These are phyloP conservation scores for Paramyrothecium roridum DNA, from an alignment of 2,329 filamentous ascomycete genomes.

Conservation along the genomic window DNA sequence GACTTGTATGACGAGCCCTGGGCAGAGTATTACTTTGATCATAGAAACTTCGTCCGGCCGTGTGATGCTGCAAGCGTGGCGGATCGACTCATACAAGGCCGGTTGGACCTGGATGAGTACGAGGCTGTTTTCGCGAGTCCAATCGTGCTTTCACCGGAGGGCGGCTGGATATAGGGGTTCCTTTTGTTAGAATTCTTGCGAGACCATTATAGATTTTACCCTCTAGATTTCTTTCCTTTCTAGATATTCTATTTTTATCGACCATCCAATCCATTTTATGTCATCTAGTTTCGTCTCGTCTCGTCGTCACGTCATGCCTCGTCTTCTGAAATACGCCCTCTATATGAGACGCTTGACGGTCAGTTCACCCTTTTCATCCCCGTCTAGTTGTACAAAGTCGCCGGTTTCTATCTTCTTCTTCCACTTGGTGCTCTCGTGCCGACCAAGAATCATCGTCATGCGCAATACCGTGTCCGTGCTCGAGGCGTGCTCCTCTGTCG, in stretches of 20 bases:
- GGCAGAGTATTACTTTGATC: constrained; percentile 28
- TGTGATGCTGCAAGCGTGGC: constrained; percentile 5
- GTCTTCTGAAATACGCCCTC: constrained; percentile 7
- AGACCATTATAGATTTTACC: too few species aligned
- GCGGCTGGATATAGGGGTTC: constrained; percentile 15
- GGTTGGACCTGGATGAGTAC: constrained; percentile 14
- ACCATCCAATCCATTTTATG: neutral
- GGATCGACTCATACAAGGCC: constrained; percentile 8
- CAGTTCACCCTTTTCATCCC: constrained; percentile 42
- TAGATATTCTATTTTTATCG: constrained; percentile 1
- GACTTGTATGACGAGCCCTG: constrained; percentile 22
- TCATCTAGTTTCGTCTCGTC: neutral
- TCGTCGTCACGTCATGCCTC: constrained; percentile 2
- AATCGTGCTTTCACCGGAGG: constrained; percentile 13
- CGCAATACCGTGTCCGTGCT: constrained; percentile 56
- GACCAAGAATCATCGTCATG: constrained; percentile 73
- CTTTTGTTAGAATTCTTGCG: too few species aligned
- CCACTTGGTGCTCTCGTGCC: constrained; percentile 74
- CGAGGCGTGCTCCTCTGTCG: constrained; percentile 48
- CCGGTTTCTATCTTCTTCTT: constrained; percentile 66
- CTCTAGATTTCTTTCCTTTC: neutral
- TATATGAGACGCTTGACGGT: constrained; percentile 49
- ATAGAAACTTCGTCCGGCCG: constrained; percentile 12
- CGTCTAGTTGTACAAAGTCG: constrained; percentile 49
- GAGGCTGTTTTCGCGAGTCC: constrained; percentile 14